These are phyloP conservation scores for Flaveria linearis DNA, from an alignment of 129 eudicot genomes.

Conservation along the genomic window DNA sequence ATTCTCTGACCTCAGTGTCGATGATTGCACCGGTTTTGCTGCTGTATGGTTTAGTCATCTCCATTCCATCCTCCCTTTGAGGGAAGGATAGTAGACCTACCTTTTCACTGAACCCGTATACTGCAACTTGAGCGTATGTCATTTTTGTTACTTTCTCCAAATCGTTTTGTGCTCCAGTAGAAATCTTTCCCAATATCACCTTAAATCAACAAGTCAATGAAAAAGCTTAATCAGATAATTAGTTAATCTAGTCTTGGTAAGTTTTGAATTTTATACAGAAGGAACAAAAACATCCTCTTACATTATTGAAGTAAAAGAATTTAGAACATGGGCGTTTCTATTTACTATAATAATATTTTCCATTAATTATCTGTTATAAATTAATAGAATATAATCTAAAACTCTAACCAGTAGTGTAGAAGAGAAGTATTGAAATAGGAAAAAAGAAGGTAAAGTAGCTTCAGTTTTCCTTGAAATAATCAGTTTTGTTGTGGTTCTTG, in stretches of 20 bases:
- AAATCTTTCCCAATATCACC: conserved; percentile 85
- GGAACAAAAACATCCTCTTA: neutral
- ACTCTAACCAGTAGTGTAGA: neutral
- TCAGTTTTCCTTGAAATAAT: neutral
- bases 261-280: neutral
- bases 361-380: neutral
- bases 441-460: neutral
- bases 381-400: neutral
- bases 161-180: conserved; percentile 96
- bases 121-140: conserved; percentile 96
- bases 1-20: conserved; percentile 80
- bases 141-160: conserved; percentile 90
- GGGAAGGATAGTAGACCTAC: conserved; percentile 90
- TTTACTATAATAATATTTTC: too few species aligned
- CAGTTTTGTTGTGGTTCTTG: neutral
- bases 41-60: conserved; percentile 87
- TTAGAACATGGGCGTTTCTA: neutral
- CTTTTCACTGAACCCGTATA: conserved; percentile 87
- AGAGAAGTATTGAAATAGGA: neutral
- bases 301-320: neutral
- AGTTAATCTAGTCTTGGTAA: neutral
- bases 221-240: neutral
- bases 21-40: conserved; percentile 85
- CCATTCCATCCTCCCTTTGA: conserved; percentile 76
- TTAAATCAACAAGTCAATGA: conserved; percentile 20